Base-by-base conservation (phyloP, 2,329 filamentous ascomycete species). In the Exophiala viscosa region DNA sequence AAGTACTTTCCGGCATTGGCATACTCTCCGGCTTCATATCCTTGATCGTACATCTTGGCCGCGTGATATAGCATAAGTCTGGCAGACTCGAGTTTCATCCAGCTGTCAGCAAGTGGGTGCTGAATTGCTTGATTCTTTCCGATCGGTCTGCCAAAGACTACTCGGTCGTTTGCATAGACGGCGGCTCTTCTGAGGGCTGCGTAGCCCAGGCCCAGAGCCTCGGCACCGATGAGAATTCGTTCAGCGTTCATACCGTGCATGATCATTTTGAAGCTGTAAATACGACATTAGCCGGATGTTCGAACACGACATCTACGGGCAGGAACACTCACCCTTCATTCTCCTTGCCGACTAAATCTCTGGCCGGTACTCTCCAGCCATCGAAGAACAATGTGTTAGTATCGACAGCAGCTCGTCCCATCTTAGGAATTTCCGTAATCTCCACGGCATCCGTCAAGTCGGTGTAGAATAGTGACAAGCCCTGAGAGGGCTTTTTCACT, bases 51-150 rank as follows among this genome's bases (percentile, higher is more conserved):
- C 13, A 84, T 66, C 14, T 73, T 68, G 2, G 81, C 78, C 1
- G 81, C 81, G 56, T 84, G 80, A 61, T 84, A 84, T 0, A 81
- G 83, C 0, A 79, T 76, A 36, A 82, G 65, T 59, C 83, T 82
- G 2, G 81, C 81, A 0, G 80, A 80, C 65, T 84, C 81, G 3
- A 84, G 73, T 48, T 77, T 73, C 81, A 84, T 84, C 55, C 77
- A 83, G 0, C 79, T 79, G 45, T 75, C 73, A 0, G 81, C 80
- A 3, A 84, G 70, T 0, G 81, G 80, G 62, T 83, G 80, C 15
- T 79, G 73, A 10, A 84, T 80, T 0, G 74, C 80, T 60, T 84
- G 81, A 51, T 83, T 83, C 67, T 78, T 73, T 0, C 81, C 81
- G 39, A 84, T 84, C 0, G 78, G 74, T 1, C 79, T 70, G 0